Percentiles rank a stretch among this genome's conserved stretches.
These are phyloP conservation scores for Balakata baccata DNA, from an alignment of 345 rosid species.

Conservation along the genomic window DNA sequence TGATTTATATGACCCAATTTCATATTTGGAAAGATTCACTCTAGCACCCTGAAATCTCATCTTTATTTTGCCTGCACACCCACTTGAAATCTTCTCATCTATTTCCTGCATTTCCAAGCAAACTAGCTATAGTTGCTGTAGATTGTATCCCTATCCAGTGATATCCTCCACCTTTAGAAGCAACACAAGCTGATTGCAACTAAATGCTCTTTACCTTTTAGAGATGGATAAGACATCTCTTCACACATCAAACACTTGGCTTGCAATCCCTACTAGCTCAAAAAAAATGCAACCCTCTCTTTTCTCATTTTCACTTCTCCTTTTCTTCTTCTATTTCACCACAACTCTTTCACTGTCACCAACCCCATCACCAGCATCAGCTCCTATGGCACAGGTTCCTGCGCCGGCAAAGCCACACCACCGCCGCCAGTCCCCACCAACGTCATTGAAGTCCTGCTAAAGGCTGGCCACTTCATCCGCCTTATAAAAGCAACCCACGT, in stretches of 20 bases:
- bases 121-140: slow-evolving; percentile 6
- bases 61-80: background rate
- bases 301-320: background rate
- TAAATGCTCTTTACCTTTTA: background rate
- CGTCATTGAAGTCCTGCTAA: slow-evolving; percentile 15
- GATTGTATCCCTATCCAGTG: background rate
- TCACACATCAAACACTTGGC: slow-evolving; percentile 4
- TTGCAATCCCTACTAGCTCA: too few relatives aligned
- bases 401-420: background rate
- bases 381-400: slow-evolving; percentile 8
- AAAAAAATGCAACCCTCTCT: slow-evolving; percentile 5
- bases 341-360: slow-evolving; percentile 12
- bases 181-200: background rate
- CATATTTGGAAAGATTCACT: too few relatives aligned
- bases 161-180: slow-evolving; percentile 1
- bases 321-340: slow-evolving; percentile 8
- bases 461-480: slow-evolving; percentile 20
- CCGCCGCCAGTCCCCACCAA: slow-evolving; percentile 5
- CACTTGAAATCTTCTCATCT: background rate
- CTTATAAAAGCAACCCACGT: slow-evolving; percentile 19
- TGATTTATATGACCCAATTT: too few relatives aligned
- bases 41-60: background rate
- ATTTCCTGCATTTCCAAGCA: slow-evolving; percentile 14
- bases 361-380: slow-evolving; percentile 8
- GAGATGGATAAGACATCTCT: background rate